A percentile compares a stretch with the other conserved stretches of the same genome.
phyloP scores from a whole-genome alignment of 1,284 basidiomycete genomes.

The Apiotrichum porosum region DNA sequence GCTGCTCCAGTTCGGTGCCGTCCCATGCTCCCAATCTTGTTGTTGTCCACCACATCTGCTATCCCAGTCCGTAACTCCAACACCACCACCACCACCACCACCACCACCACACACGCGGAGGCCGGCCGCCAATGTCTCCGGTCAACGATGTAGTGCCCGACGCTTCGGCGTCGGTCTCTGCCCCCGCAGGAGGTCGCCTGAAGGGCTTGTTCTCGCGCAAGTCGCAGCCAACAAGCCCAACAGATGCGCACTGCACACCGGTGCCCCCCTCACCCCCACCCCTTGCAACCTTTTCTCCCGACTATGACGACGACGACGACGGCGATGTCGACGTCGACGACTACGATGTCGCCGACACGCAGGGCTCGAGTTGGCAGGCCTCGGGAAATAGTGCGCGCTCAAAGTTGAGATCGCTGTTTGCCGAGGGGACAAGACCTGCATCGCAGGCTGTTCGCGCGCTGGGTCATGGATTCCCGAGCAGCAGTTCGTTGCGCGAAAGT shows the following conservation, averaged over 20 bases:
- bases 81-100: background rate
- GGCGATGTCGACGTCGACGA: no score
- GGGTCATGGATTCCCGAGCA: conserved; percentile 5
- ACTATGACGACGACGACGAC: no score
- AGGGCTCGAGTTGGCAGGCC: no score
- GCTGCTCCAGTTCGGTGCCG: no score
- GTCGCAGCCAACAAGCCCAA: background rate
- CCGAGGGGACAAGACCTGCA: background rate
- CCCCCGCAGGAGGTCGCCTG: background rate
- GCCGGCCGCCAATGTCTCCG: conserved; percentile 5
- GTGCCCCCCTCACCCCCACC: no score
- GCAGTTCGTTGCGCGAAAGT: background rate
- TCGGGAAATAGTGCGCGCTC: no score
- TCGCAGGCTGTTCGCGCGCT: background rate
- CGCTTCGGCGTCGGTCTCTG: background rate
- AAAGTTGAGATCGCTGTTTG: background rate
- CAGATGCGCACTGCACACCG: no score
- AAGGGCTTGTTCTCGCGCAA: background rate
- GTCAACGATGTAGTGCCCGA: conserved; percentile 5
- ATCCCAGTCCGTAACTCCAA: no score
- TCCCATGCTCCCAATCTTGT: no score
- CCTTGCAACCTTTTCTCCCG: no score
- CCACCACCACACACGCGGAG: background rate
- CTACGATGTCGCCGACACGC: no score
- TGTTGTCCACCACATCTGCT: conserved; percentile 4